Evolutionary conservation across 139 green algal genomes (phyloP), one percentile per base, ranked within the genome.

Genomic region (Tetraselmis chui): DNA sequence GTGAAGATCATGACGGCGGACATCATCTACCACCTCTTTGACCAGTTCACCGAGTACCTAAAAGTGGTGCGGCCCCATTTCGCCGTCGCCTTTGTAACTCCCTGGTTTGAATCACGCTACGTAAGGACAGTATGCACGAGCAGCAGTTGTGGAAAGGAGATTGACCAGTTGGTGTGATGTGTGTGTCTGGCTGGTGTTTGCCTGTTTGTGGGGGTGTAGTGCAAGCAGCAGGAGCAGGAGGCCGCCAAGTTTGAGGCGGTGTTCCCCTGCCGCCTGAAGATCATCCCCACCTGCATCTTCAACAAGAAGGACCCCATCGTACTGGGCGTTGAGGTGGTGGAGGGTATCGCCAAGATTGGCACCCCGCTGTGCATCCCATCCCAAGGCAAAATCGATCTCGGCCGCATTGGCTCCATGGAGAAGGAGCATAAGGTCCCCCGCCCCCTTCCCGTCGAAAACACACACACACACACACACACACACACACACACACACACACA

Each of bases 1-100:
- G 96, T 99, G 23, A 90, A 85, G 28, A 92, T 99, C 82, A 97
- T 99, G 86, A 98, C 95, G 0, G 97, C 97, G 23, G 97, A 99
- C 90, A 99, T 99, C 91, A 99, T 99, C 88, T 99, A 99, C 89
- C 97, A 99, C 92, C 92, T 99, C 27, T 99, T 99, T 78, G 97
- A 99, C 91, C 95, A 98, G 84, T 97, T 98, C 90, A 96, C 87
- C 1, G 91, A 90, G 23, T 97, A 94, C 86, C 90, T 96, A 75
- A 88, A 91, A 79, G 79, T 89, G 80, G 85, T 92, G 22, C 45
- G 11, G 11, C 11, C 45, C 45, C 45, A n/a, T n/a, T n/a, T n/a
- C n/a, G n/a, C n/a, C n/a, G n/a, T n/a, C n/a, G n/a, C n/a, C n/a
- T n/a, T n/a, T n/a, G n/a, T n/a, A n/a, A n/a, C n/a, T n/a, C n/a